These are phyloP conservation scores for Gnomoniopsis sp. DNA, from an alignment of 2,329 filamentous ascomycete species.

Conservation along the genomic window DNA sequence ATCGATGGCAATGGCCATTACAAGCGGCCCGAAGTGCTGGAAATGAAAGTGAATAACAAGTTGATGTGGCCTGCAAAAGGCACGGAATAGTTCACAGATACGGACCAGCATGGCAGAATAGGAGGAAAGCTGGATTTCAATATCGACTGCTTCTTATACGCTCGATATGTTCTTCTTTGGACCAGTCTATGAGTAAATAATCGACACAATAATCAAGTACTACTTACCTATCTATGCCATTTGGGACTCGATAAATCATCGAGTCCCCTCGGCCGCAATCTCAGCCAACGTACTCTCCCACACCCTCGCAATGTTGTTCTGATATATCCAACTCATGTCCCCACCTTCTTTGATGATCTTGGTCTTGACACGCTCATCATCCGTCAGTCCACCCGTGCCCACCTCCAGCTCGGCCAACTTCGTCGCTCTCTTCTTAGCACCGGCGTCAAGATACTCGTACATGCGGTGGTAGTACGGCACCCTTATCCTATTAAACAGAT, in stretches of 20 bases:
- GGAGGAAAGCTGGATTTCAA: not conserved
- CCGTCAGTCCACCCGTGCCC: conserved; percentile 2
- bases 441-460: conserved; percentile 19
- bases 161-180: not conserved
- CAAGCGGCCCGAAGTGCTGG: conserved; percentile 27
- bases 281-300: conserved; percentile 9
- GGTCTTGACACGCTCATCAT: conserved; percentile 16
- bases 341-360: conserved; percentile 17
- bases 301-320: conserved; percentile 19
- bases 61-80: conserved; percentile 1
- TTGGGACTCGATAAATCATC: not conserved
- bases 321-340: conserved; percentile 20
- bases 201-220: no score
- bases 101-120: no score
- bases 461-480: conserved; percentile 29
- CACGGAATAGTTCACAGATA: no score
- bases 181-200: not conserved
- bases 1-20: conserved; percentile 28
- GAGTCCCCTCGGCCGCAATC: not conserved
- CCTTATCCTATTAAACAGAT: conserved; percentile 26
- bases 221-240: not conserved
- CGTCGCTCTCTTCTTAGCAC: conserved; percentile 7
- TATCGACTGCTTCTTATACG: not conserved
- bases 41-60: conserved; percentile 4
- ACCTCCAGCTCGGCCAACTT: conserved; percentile 15